phyloP scores from a whole-genome alignment of 1,139 yeast species.

The Yamadazyma aaseri region DNA sequence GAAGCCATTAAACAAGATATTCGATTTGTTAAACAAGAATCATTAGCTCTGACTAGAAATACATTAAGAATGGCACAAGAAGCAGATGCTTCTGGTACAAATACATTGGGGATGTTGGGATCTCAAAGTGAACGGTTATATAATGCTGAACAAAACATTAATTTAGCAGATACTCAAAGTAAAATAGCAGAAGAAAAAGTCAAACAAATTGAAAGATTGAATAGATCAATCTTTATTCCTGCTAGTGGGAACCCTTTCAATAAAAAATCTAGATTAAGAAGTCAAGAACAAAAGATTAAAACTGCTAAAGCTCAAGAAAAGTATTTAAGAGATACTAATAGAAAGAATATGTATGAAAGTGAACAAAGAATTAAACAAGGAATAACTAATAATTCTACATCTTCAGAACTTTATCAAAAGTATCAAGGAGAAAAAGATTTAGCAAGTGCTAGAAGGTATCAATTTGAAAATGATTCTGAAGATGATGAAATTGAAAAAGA shows the following conservation, averaged over 20 bases:
- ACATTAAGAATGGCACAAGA: conserved; percentile 86
- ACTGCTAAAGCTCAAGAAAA: conserved; percentile 65
- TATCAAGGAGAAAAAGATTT: conserved; percentile 51
- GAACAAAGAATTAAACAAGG: conserved; percentile 48
- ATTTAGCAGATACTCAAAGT: conserved; percentile 79
- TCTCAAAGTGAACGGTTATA: conserved; percentile 85
- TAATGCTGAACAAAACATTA: conserved; percentile 73
- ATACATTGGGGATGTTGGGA: conserved; percentile 89
- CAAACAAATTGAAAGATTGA: conserved; percentile 72
- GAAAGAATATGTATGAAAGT: conserved; percentile 45
- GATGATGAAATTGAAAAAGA: conserved; percentile 63
- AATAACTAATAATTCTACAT: conserved; percentile 37
- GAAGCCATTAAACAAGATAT: conserved; percentile 85
- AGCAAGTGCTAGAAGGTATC: conserved; percentile 48
- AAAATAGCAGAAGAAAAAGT: conserved; percentile 83
- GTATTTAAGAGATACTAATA: conserved; percentile 41
- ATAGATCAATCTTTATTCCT: conserved; percentile 80
- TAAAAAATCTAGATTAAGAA: conserved; percentile 71
- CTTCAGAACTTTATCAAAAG: conserved; percentile 42
- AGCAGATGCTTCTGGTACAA: conserved; percentile 88
- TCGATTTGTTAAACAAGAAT: conserved; percentile 81
- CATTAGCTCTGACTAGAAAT: conserved; percentile 81
- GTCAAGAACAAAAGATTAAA: conserved; percentile 71
- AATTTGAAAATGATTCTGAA: conserved; percentile 54
- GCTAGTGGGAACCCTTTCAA: conserved; percentile 86